A percentile compares a stretch with the other conserved stretches of the same genome.
Evolutionary conservation across 129 eudicot species (phyloP).

Genomic region (Flaveria ramosissima): DNA sequence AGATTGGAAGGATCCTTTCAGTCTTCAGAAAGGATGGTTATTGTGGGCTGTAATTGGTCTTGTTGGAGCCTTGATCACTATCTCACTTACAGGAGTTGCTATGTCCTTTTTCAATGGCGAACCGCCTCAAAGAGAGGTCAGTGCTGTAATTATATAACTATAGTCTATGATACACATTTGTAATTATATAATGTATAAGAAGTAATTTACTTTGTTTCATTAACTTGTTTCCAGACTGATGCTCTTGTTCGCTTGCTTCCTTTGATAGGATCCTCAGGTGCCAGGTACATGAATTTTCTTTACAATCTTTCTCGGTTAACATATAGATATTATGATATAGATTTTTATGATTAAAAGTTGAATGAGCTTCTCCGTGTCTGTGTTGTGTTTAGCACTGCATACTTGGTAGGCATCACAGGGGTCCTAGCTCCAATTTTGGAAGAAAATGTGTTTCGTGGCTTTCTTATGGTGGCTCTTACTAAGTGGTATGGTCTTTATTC

Average conservation of each 20-base stretch:
- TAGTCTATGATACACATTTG: not conserved
- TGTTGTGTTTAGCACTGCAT: constrained; percentile 69
- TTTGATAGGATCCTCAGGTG: constrained; percentile 84
- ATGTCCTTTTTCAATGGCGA: constrained; percentile 75
- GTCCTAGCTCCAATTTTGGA: constrained; percentile 95
- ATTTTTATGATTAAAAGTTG: not conserved
- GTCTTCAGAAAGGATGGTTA: constrained; percentile 89
- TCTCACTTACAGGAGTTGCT: constrained; percentile 82
- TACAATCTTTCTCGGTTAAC: not conserved
- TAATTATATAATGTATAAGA: not conserved
- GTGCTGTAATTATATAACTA: constrained; percentile 20
- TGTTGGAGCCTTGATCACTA: constrained; percentile 68
- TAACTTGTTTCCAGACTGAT: constrained; percentile 69
- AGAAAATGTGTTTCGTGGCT: constrained; percentile 98
- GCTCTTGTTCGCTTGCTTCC: constrained; percentile 95
- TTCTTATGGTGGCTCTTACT: constrained; percentile 90
- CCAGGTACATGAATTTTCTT: constrained; percentile 53
- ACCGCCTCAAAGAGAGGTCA: constrained; percentile 87
- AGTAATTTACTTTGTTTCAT: constrained; percentile 13
- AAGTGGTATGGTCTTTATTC: constrained; percentile 60
- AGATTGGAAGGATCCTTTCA: constrained; percentile 88
- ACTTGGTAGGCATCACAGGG: constrained; percentile 87
- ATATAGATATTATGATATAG: not conserved
- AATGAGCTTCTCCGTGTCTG: constrained; percentile 15
- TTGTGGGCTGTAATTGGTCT: constrained; percentile 95